These are phyloP conservation scores for Puccinia polysora DNA, from an alignment of 1,284 basidiomycete species.

Conservation along the genomic window DNA sequence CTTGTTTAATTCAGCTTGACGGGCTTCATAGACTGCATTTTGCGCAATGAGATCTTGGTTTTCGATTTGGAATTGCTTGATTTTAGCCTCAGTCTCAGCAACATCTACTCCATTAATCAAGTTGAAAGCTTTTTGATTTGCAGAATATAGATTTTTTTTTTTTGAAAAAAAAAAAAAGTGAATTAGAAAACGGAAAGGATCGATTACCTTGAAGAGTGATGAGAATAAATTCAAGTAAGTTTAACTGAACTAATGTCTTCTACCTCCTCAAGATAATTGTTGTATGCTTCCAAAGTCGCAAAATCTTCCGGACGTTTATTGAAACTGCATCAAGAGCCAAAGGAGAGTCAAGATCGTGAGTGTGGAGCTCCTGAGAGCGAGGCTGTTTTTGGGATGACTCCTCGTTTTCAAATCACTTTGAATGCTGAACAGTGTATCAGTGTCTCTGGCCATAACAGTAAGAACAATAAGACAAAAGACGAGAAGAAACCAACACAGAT, in stretches of 20 bases:
- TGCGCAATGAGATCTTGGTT: constrained; percentile 74
- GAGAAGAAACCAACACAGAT: neutral
- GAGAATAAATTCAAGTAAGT: neutral
- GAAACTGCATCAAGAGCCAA: constrained; percentile 60
- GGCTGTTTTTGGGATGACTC: no score
- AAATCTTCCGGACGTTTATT: constrained; percentile 93
- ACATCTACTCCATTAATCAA: constrained; percentile 86
- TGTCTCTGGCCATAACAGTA: neutral
- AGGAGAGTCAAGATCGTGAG: neutral
- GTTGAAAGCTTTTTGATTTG: constrained; percentile 71
- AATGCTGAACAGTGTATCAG: no score
- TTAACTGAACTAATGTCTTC: constrained; percentile 85
- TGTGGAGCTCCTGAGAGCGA: no score
- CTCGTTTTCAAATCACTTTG: no score
- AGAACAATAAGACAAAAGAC: neutral
- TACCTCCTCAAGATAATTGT: constrained; percentile 92
- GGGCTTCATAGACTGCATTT: constrained; percentile 71
- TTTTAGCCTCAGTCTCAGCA: constrained; percentile 74
- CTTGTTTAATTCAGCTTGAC: constrained; percentile 64
- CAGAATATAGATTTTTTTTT: no score
- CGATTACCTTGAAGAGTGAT: neutral
- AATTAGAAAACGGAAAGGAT: neutral
- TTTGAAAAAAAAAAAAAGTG: no score
- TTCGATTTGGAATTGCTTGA: constrained; percentile 70
- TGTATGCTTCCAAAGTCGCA: constrained; percentile 71